phyloP scores from a whole-genome alignment of 768 basidiomycete genomes.

The Lyophyllum decastes region DNA sequence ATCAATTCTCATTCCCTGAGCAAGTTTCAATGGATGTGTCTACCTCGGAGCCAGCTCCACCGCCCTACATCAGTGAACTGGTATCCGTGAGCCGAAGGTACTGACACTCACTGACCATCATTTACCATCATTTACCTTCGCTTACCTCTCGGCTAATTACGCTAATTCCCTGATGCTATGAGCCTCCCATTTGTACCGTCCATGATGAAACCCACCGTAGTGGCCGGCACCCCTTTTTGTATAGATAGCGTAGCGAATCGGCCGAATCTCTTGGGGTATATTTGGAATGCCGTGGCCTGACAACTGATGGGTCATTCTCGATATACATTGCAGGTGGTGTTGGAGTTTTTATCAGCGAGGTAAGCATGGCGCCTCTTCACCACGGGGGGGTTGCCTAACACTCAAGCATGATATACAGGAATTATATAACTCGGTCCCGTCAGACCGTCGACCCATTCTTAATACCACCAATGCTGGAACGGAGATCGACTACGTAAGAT shows the following conservation, averaged over 20 bases:
- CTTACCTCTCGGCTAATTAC: too few species aligned
- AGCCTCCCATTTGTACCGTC: background rate
- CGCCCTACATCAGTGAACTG: too few species aligned
- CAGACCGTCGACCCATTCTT: constrained; percentile 3
- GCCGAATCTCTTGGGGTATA: background rate
- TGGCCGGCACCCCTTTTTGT: background rate
- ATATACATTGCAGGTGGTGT: constrained; percentile 18
- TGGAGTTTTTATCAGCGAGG: constrained; percentile 16
- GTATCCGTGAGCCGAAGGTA: too few species aligned
- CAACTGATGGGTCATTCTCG: constrained; percentile 14
- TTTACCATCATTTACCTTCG: too few species aligned
- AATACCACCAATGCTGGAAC: background rate
- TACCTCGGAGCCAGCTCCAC: background rate
- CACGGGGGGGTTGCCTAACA: too few species aligned
- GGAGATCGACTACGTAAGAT: background rate
- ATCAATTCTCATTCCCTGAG: too few species aligned
- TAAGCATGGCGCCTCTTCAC: background rate
- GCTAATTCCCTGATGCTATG: too few species aligned
- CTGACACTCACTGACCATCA: too few species aligned
- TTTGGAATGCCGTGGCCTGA: background rate
- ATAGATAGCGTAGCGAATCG: background rate
- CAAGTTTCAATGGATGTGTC: background rate
- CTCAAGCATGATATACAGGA: background rate
- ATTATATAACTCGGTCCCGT: constrained; percentile 4
- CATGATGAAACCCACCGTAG: background rate